phyloP scores from a whole-genome alignment of 192 early-diverging fungal species.

The Podila clonocystis region DNA sequence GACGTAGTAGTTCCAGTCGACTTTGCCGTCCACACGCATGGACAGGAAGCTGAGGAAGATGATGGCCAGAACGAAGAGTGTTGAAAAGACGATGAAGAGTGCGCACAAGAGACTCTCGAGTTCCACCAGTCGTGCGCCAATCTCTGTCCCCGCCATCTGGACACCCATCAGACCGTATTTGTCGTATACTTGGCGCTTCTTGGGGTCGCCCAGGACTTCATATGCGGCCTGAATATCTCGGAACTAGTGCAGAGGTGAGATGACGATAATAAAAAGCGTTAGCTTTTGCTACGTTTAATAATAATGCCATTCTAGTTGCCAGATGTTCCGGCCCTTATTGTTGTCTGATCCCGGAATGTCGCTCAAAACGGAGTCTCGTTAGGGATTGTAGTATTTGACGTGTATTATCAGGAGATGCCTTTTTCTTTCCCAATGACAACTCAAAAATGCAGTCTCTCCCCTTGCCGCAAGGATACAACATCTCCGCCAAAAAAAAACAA shows the following conservation, averaged over 20 bases:
- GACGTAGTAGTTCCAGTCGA: conserved; percentile 72
- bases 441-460: no score
- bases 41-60: conserved; percentile 83
- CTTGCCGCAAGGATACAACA: no score
- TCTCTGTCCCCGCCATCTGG: conserved; percentile 73
- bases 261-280: not conserved
- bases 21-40: conserved; percentile 72
- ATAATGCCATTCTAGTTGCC: not conserved
- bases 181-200: conserved; percentile 90
- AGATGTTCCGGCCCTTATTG: no score
- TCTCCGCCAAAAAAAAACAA: no score
- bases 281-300: not conserved
- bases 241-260: not conserved
- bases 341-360: no score
- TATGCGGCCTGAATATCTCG: conserved; percentile 23
- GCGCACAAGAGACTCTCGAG: conserved; percentile 69
- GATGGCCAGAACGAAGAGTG: conserved; percentile 68
- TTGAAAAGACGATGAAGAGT: conserved; percentile 58
- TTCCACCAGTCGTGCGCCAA: conserved; percentile 67
- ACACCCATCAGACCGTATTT: conserved; percentile 82
- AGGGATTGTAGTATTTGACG: no score
- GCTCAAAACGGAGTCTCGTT: no score
- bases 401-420: no score
- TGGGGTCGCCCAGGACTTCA: conserved; percentile 61
- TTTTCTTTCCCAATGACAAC: no score